Conservation (phyloP, 2,329 filamentous ascomycete genomes). For the Pseudogymnoascus sp. region DNA sequence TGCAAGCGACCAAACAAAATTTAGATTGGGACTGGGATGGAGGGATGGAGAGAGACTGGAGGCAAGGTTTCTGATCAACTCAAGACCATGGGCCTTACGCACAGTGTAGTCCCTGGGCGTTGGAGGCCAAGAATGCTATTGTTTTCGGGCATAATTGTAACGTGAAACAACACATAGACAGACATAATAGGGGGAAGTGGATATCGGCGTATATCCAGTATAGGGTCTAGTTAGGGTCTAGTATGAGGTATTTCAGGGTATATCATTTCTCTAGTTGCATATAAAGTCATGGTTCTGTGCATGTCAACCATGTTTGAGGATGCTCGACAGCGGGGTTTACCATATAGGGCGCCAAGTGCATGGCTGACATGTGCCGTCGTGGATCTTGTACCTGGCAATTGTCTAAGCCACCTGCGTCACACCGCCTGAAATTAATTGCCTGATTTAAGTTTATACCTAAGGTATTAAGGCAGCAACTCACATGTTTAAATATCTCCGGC, state of each 20-base stretch:
- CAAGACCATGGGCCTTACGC: not conserved
- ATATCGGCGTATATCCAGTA: not conserved
- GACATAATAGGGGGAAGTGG: not conserved
- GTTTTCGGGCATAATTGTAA: not conserved
- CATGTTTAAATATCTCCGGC: not conserved
- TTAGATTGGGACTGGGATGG: not conserved
- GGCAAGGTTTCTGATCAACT: conserved; percentile 2
- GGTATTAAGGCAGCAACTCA: not conserved
- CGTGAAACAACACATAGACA: not conserved
- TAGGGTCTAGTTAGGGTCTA: not conserved
- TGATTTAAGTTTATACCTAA: not conserved
- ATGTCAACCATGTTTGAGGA: not conserved
- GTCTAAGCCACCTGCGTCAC: conserved; percentile 6
- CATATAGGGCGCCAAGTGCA: not conserved
- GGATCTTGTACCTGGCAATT: not conserved
- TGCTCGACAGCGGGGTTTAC: conserved; percentile 5
- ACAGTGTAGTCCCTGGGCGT: conserved; percentile 1
- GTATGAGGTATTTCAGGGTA: conserved; percentile 4
- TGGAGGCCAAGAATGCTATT: not conserved
- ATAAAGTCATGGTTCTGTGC: not conserved
- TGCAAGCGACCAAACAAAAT: not conserved
- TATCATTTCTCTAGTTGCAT: conserved; percentile 6
- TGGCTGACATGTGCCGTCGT: conserved; percentile 2
- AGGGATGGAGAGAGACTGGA: not conserved
- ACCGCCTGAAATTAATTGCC: conserved; percentile 1